A percentile compares a stretch with the other conserved stretches of the same genome.
Conservation (phyloP, 306 rosid species). For the Argentina anserina region DNA sequence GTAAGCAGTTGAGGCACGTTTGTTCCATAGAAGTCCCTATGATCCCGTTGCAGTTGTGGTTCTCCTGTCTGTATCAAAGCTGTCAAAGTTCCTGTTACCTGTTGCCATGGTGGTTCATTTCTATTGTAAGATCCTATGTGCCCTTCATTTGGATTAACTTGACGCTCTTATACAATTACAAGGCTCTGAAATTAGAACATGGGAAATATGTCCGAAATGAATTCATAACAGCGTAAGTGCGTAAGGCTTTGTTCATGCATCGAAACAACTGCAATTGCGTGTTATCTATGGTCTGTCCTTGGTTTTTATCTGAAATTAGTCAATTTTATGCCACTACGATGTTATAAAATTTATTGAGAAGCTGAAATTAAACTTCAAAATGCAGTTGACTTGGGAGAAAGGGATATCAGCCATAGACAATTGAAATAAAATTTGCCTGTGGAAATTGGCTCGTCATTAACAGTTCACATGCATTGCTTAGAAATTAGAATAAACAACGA, state of each 20-base stretch:
- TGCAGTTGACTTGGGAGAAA: neutral
- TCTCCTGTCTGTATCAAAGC: neutral
- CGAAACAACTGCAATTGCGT: neutral
- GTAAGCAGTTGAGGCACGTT: neutral
- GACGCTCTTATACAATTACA: neutral
- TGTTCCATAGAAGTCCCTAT: neutral
- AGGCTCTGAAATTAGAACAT: neutral
- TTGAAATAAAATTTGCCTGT: neutral
- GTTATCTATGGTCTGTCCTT: neutral
- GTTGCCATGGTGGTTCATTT: neutral
- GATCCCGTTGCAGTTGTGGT: neutral
- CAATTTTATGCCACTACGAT: neutral
- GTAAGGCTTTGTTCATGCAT: neutral
- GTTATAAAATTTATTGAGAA: neutral
- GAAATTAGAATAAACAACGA: slow-evolving; percentile 1
- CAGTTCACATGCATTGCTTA: slow-evolving; percentile 13
- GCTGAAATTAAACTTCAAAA: neutral
- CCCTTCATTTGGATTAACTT: neutral
- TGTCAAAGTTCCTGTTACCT: neutral
- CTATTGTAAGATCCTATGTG: too few species aligned
- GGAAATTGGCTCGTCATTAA: neutral
- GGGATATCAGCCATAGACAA: neutral
- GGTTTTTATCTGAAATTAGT: neutral
- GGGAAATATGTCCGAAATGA: neutral
- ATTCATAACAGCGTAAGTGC: neutral